Conservation (phyloP, 768 basidiomycete genomes). For the Fibroporia radiculosa region DNA sequence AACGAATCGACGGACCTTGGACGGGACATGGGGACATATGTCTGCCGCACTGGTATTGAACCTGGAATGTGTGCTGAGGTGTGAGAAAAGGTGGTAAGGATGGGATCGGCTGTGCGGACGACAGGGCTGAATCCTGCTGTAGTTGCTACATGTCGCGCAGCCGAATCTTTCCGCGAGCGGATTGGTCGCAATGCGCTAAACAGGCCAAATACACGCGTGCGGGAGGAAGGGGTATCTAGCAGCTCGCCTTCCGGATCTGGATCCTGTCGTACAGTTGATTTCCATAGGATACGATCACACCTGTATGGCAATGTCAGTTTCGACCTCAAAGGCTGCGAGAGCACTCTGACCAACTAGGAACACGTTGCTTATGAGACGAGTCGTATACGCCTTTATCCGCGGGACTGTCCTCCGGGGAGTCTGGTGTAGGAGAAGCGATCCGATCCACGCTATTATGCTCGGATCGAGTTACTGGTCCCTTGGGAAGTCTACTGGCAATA, state of each 20-base stretch:
- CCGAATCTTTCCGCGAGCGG: slow-evolving; percentile 18
- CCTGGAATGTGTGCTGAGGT: not conserved
- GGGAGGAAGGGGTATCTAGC: slow-evolving; percentile 21
- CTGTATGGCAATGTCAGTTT: slow-evolving; percentile 25
- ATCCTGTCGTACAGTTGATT: slow-evolving; percentile 57
- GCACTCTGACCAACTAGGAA: slow-evolving; percentile 68
- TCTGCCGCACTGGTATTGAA: not conserved
- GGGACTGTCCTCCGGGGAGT: too few species aligned
- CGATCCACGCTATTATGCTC: too few species aligned
- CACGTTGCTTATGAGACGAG: slow-evolving; percentile 72
- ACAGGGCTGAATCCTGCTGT: too few species aligned
- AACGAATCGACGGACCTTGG: slow-evolving; percentile 1
- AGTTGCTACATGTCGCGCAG: too few species aligned
- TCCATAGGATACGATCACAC: slow-evolving; percentile 85
- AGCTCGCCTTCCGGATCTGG: slow-evolving; percentile 37
- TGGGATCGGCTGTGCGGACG: too few species aligned
- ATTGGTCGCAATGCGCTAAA: slow-evolving; percentile 46
- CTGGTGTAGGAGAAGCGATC: too few species aligned
- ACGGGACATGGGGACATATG: not conserved
- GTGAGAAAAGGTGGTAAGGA: not conserved
- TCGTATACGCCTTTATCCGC: slow-evolving; percentile 68
- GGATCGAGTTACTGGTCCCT: too few species aligned
- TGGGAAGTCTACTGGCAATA: too few species aligned
- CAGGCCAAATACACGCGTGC: slow-evolving; percentile 46
- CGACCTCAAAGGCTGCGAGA: not conserved